Percentiles rank a stretch among this genome's conserved stretches.
Conservation (phyloP, 257 asterid species). For the Nicotiana undulata region DNA sequence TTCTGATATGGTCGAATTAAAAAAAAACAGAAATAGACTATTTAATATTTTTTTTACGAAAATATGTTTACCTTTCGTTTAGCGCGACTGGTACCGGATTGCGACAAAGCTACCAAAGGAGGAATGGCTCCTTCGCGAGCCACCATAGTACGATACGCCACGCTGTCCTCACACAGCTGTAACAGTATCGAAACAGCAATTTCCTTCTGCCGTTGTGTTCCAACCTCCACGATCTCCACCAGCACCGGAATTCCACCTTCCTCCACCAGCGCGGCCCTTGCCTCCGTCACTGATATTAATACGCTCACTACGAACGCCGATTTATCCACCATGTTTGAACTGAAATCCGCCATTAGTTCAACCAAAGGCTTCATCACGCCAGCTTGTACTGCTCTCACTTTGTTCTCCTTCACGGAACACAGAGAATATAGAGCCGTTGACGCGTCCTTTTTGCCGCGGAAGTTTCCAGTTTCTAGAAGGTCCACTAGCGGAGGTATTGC, state of each 20-base stretch:
- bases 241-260: constrained; percentile 96
- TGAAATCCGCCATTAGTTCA: constrained; percentile 89
- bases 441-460: constrained; percentile 88
- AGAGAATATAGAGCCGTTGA: constrained; percentile 81
- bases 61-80: constrained; percentile 64
- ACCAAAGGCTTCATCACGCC: constrained; percentile 90
- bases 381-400: constrained; percentile 65
- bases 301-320: constrained; percentile 70
- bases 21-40: background rate
- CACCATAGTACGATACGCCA: constrained; percentile 76
- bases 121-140: constrained; percentile 98
- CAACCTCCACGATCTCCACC: constrained; percentile 91
- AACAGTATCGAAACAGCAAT: constrained; percentile 67
- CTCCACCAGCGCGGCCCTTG: constrained; percentile 74
- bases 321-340: constrained; percentile 90
- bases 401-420: constrained; percentile 83
- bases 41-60: no score
- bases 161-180: constrained; percentile 66
- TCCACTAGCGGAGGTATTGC: constrained; percentile 72
- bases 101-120: constrained; percentile 82
- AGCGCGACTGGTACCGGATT: constrained; percentile 86
- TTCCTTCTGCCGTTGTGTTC: constrained; percentile 91
- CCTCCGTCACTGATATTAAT: constrained; percentile 59
- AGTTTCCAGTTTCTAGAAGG: constrained; percentile 56
- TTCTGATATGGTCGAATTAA: constrained; percentile 1